Evolutionary conservation across 2,329 filamentous ascomycete genomes (phyloP).

Genomic region (Spiromastix sp.): DNA sequence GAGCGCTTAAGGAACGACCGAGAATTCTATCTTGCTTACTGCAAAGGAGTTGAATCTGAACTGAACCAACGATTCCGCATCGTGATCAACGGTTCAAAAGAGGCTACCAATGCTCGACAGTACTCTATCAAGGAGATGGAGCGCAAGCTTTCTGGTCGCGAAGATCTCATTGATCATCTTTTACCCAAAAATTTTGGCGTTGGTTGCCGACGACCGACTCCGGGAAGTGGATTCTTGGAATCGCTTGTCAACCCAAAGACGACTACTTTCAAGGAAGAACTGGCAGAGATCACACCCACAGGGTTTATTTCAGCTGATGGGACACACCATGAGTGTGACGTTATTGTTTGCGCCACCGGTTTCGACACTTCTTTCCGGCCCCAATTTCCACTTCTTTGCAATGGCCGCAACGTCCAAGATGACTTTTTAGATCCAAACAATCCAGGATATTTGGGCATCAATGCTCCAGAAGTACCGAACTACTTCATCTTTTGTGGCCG

Average conservation of each 20-base stretch:
- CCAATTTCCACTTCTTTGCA: conserved; percentile 8
- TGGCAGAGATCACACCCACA: conserved; percentile 19
- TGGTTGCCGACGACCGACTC: conserved; percentile 39
- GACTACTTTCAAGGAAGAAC: conserved; percentile 18
- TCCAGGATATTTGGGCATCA: conserved; percentile 5
- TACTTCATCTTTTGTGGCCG: conserved; percentile 6
- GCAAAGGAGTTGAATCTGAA: neutral
- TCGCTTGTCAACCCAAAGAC: conserved; percentile 32
- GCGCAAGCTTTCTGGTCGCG: neutral
- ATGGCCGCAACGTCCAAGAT: neutral
- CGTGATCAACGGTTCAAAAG: neutral
- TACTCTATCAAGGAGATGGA: neutral
- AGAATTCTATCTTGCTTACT: neutral
- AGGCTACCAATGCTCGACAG: neutral
- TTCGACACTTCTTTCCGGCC: conserved; percentile 19
- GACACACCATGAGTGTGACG: conserved; percentile 13
- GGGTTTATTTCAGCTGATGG: conserved; percentile 13
- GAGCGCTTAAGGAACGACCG: neutral
- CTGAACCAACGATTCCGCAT: neutral
- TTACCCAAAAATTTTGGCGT: conserved; percentile 13
- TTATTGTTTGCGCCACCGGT: conserved; percentile 21
- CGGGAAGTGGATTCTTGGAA: conserved; percentile 42
- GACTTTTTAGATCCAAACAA: neutral
- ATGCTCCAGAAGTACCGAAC: conserved; percentile 4
- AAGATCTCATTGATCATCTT: neutral